Evolutionary conservation across 352 stramenopile species (phyloP).

Genomic region (Thraustochytrium striatum): DNA sequence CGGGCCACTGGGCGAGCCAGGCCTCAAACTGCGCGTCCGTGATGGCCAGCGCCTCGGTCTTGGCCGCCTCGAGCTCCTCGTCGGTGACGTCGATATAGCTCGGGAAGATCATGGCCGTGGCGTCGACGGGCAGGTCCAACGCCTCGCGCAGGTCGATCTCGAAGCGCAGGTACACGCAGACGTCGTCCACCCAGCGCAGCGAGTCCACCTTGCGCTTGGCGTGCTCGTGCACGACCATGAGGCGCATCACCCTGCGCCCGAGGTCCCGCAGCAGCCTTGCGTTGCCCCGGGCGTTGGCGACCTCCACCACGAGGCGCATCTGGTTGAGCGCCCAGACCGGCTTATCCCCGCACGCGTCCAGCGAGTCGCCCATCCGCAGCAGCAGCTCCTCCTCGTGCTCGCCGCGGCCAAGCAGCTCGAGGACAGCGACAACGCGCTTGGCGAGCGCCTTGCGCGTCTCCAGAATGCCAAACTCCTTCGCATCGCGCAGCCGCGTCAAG

Average conservation of each 20-base stretch:
- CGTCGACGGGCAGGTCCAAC: background rate
- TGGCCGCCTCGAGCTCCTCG: slow-evolving; percentile 8
- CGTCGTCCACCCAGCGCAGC: slow-evolving; percentile 26
- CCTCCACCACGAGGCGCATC: slow-evolving; percentile 4
- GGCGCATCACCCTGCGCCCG: slow-evolving; percentile 15
- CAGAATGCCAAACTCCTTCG: slow-evolving; percentile 16
- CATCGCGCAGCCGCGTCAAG: slow-evolving; percentile 11
- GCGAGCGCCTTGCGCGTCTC: slow-evolving; percentile 2
- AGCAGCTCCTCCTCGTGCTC: background rate
- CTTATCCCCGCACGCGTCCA: slow-evolving; percentile 37
- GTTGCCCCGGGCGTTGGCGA: background rate
- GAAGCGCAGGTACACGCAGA: slow-evolving; percentile 41
- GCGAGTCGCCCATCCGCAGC: slow-evolving; percentile 13
- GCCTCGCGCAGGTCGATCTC: slow-evolving; percentile 40
- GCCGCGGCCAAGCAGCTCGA: background rate
- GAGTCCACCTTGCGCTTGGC: slow-evolving; percentile 8
- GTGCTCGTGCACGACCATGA: slow-evolving; percentile 36
- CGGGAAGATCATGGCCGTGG: slow-evolving; percentile 11
- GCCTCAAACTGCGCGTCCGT: slow-evolving; percentile 14
- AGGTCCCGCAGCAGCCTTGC: background rate
- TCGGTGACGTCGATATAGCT: slow-evolving; percentile 27
- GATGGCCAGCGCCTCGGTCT: background rate
- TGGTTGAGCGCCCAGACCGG: slow-evolving; percentile 30
- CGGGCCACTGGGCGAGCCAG: slow-evolving; percentile 16
- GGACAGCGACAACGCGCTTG: background rate